Evolutionary conservation across 352 stramenopile species (phyloP).

Genomic region (Saprolegnia parasitica): DNA sequence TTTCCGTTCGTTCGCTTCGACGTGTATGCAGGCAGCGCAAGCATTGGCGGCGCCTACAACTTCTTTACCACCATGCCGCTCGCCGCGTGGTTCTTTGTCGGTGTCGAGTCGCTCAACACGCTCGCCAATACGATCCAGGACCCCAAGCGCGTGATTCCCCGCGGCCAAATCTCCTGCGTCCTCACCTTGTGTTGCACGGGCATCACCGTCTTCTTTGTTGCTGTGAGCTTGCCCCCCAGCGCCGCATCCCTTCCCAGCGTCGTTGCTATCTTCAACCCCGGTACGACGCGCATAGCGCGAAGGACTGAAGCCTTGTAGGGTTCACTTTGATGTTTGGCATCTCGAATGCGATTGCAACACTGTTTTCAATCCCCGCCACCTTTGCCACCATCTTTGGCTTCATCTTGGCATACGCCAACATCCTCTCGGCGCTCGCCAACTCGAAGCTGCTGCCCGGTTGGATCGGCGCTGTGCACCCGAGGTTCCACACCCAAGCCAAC

Average conservation of each 20-base stretch:
- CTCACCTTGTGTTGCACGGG: conserved; percentile 38
- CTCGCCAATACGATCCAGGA: conserved; percentile 30
- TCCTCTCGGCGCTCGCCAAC: conserved; percentile 36
- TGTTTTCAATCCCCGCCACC: conserved; percentile 36
- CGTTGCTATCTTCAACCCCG: conserved; percentile 28
- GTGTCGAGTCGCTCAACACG: conserved; percentile 34
- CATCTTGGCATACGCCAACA: conserved; percentile 33
- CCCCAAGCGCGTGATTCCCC: conserved; percentile 31
- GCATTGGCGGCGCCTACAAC: not conserved
- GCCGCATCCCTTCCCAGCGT: conserved; percentile 30
- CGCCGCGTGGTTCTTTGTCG: conserved; percentile 34
- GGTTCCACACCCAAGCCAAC: conserved; percentile 33
- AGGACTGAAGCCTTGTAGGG: not conserved
- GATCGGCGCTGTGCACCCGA: conserved; percentile 26
- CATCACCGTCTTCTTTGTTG: conserved; percentile 38
- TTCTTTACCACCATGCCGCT: conserved; percentile 31
- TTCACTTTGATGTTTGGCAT: conserved; percentile 36
- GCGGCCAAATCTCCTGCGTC: conserved; percentile 29
- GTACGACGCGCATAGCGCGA: not conserved
- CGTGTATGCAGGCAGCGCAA: conserved; percentile 17
- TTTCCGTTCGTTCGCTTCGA: conserved; percentile 32
- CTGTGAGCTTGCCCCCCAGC: conserved; percentile 34
- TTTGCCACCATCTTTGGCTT: conserved; percentile 39
- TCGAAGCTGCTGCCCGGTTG: conserved; percentile 36
- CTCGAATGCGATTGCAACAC: conserved; percentile 22